Evolutionary conservation across 176 grass and related monocot genomes (phyloP), one percentile per base, ranked within the genome.

Genomic region (Bonia amplexicaulis): DNA sequence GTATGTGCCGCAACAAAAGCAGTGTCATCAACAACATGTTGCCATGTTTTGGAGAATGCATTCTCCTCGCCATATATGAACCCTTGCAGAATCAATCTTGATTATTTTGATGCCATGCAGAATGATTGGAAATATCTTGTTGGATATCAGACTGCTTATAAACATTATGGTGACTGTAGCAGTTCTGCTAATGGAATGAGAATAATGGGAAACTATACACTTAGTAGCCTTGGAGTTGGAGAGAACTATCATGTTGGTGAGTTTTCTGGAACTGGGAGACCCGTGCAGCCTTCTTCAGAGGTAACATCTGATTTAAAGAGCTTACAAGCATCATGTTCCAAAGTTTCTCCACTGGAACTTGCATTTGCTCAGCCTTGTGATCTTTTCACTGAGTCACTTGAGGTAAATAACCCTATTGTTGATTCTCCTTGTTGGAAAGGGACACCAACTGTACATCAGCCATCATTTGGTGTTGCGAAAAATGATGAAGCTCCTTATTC

Each of bases 381-480:
- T 81, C 59, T 47, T 82, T 88, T 86, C 79, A 85, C 71, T 0
- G 69, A 69, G 35, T 19, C 77, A 80, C 74, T 74, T 78, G 71
- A 80, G 62, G 52, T 57, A 76, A 80, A 92, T 78, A 83, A 83
- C 41, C 84, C 80, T 42, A 80, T 53, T 75, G 87, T 89, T 54
- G 90, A 89, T 74, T 92, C 90, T 44, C 87, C 79, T 52, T 92
- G 90, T 73, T 89, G 90, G 90, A 92, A 92, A 83, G 87, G 90
- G 76, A 76, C 85, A 77, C 65, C 90, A 67, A 68, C 78, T 74
- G 80, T 39, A 60, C 74, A 31, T 9, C 67, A 84, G 54, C 39
- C 29, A 69, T 54, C 84, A 60, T 92, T 89, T 83, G 69, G 66
- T 65, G 59, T 54, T 58, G 73, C 35, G 23, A 73, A 78, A 76